Evolutionary conservation across 148 eudicot species (phyloP).

Genomic region (Cornus florida): DNA sequence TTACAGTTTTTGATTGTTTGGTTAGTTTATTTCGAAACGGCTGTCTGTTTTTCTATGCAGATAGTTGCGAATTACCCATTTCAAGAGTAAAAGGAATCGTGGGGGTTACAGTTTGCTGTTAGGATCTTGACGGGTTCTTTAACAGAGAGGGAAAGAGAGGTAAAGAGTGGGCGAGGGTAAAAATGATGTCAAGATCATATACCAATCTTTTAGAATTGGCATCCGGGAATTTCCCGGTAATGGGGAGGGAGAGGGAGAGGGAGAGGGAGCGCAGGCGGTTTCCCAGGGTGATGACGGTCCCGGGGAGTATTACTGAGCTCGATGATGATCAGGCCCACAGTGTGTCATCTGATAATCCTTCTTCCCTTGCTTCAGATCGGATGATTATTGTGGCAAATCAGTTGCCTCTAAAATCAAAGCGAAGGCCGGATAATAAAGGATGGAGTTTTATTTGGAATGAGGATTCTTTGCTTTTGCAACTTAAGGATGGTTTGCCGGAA

Average conservation of each 20-base stretch:
- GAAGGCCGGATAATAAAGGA: slow-evolving; percentile 34
- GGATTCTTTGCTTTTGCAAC: slow-evolving; percentile 30
- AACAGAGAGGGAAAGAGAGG: neutral
- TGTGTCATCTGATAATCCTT: slow-evolving; percentile 33
- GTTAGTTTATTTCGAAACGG: slow-evolving; percentile 1
- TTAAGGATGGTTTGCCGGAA: slow-evolving; percentile 39
- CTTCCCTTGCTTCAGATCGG: slow-evolving; percentile 33
- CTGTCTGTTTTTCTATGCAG: slow-evolving; percentile 10
- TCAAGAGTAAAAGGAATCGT: neutral
- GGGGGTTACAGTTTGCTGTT: neutral
- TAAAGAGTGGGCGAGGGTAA: neutral
- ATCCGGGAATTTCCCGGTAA: slow-evolving; percentile 36
- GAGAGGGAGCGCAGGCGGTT: slow-evolving; percentile 30
- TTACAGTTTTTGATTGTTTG: neutral
- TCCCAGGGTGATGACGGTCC: slow-evolving; percentile 45
- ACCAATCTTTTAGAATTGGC: slow-evolving; percentile 44
- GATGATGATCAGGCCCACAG: slow-evolving; percentile 41
- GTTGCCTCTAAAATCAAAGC: slow-evolving; percentile 36
- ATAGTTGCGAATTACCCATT: slow-evolving; percentile 6
- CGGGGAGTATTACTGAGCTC: slow-evolving; percentile 38
- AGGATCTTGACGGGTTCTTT: slow-evolving; percentile 6
- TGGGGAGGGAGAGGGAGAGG: slow-evolving; percentile 29
- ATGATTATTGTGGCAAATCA: slow-evolving; percentile 46
- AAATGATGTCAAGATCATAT: slow-evolving; percentile 45
- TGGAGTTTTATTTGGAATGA: slow-evolving; percentile 46